Percentiles rank a stretch among this genome's conserved stretches.
These are phyloP conservation scores for Cyberlindnera meyerae DNA, from an alignment of 805 yeast genomes.

Conservation along the genomic window DNA sequence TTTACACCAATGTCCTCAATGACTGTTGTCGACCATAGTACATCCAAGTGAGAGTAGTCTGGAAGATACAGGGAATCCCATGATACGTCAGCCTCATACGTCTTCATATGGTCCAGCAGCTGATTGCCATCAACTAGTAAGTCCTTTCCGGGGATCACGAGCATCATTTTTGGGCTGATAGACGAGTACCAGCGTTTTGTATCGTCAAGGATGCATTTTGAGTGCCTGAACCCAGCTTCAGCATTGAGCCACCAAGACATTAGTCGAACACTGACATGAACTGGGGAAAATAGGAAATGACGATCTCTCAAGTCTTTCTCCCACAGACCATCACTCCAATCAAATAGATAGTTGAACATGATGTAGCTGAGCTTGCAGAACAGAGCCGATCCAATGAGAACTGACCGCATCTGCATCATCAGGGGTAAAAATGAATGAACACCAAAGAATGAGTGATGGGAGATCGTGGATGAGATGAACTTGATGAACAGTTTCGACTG, in stretches of 20 bases:
- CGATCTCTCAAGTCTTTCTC: conserved; percentile 60
- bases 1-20: conserved; percentile 56
- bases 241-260: conserved; percentile 91
- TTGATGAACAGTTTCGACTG: conserved; percentile 56
- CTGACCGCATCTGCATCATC: conserved; percentile 54
- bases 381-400: conserved; percentile 43
- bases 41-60: conserved; percentile 82
- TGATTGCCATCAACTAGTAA: conserved; percentile 70
- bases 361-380: conserved; percentile 66
- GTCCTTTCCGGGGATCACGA: conserved; percentile 72
- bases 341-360: conserved; percentile 82
- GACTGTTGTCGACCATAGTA: conserved; percentile 85
- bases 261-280: conserved; percentile 68
- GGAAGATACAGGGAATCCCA: conserved; percentile 38
- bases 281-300: conserved; percentile 83
- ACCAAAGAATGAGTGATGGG: conserved; percentile 59
- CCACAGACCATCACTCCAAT: conserved; percentile 83
- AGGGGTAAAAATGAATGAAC: conserved; percentile 71
- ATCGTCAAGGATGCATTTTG: conserved; percentile 45
- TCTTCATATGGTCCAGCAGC: conserved; percentile 58
- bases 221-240: conserved; percentile 37
- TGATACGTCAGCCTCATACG: conserved; percentile 41
- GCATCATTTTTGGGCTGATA: conserved; percentile 52
- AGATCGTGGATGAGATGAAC: conserved; percentile 52
- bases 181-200: conserved; percentile 49